Evolutionary conservation across 768 basidiomycete genomes (phyloP).

Genomic region (Xerocomus spinulosus): DNA sequence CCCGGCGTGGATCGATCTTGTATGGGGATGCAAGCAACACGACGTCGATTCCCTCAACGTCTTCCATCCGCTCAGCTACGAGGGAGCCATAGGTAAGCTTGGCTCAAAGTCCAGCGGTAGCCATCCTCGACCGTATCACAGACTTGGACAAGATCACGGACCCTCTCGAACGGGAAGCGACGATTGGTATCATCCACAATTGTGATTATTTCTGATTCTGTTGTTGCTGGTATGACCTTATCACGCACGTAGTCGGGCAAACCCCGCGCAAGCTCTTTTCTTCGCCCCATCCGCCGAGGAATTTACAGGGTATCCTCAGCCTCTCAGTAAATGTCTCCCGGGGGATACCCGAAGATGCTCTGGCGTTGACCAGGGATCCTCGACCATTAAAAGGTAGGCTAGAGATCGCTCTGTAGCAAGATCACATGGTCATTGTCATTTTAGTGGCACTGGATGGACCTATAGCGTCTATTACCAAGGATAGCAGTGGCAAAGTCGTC

Average conservation of each 20-base stretch:
- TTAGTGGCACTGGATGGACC: constrained; percentile 38
- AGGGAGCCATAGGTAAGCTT: constrained; percentile 72
- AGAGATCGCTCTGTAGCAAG: neutral
- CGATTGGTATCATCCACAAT: constrained; percentile 93
- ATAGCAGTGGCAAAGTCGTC: constrained; percentile 42
- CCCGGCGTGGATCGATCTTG: constrained; percentile 88
- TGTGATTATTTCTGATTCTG: constrained; percentile 45
- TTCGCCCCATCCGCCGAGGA: constrained; percentile 68
- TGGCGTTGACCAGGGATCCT: constrained; percentile 55
- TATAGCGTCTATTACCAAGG: constrained; percentile 46
- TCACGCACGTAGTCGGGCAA: constrained; percentile 64
- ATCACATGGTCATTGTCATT: constrained; percentile 13
- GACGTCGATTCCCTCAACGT: constrained; percentile 75
- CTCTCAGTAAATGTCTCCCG: constrained; percentile 67
- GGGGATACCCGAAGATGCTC: constrained; percentile 82
- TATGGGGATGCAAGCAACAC: constrained; percentile 86
- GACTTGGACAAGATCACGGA: constrained; percentile 86
- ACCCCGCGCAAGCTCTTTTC: constrained; percentile 85
- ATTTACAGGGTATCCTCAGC: constrained; percentile 64
- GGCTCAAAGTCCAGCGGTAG: neutral
- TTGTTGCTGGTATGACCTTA: neutral
- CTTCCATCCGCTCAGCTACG: constrained; percentile 92
- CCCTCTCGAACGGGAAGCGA: constrained; percentile 84
- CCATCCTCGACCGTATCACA: constrained; percentile 21
- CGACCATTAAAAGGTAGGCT: constrained; percentile 53